phyloP scores from a whole-genome alignment of 805 yeast genomes.

The Maudiozyma bulderi region DNA sequence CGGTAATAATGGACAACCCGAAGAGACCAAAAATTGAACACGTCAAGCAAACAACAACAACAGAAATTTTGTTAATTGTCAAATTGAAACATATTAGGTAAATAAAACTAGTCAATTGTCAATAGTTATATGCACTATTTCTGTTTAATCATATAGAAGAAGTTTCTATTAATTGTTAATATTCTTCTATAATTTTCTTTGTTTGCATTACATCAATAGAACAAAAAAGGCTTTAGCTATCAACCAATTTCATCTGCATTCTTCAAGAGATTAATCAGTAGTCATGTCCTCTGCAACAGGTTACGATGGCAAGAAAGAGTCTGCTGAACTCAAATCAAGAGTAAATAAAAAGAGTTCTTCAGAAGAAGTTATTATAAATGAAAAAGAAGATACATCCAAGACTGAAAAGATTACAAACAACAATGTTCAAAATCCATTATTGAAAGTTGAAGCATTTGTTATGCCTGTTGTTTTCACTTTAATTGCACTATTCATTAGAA shows the following conservation, averaged over 20 bases:
- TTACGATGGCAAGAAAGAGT: conserved; percentile 2
- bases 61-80: neutral
- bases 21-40: neutral
- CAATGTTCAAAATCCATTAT: conserved; percentile 5
- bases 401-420: neutral
- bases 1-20: neutral
- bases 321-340: conserved; percentile 5
- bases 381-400: conserved; percentile 1
- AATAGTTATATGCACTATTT: too few species aligned
- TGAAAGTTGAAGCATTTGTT: conserved; percentile 26
- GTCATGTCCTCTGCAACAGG: conserved; percentile 10
- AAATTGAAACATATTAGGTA: neutral
- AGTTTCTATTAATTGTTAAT: too few species aligned
- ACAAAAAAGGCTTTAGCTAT: neutral
- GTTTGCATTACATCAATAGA: neutral
- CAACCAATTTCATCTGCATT: too few species aligned
- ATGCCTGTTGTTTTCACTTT: conserved; percentile 38
- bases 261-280: neutral
- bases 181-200: neutral
- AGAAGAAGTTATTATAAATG: neutral
- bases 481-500: conserved; percentile 44
- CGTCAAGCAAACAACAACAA: neutral
- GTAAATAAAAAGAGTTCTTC: neutral
- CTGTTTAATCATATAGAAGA: too few species aligned
- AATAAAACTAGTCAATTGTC: too few species aligned